Base-by-base conservation (phyloP, 345 rosid species). In the Ceriops zippeliana region DNA sequence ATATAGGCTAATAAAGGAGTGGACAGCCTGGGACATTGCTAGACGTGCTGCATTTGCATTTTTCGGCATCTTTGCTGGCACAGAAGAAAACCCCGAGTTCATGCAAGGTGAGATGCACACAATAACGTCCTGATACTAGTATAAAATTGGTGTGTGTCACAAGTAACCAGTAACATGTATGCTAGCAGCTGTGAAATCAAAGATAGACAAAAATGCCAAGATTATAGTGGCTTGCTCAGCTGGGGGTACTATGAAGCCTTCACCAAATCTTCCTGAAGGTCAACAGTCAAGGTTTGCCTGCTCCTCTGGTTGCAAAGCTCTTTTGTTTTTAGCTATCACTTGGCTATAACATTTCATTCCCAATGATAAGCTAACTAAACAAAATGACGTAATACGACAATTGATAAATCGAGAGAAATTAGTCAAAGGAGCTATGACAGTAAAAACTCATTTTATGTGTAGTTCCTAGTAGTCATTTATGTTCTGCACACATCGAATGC, bases 21-120 rank as follows among this genome's bases (percentile, higher is more conserved):
- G 97, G 99, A 95, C 97, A 7, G 83, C 99, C 34, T 95, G 99
- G 99, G 99, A 95, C 80, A 95, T 95, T 30, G 96, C 96, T 31
- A 87, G 99, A 58, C 91, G 99, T 52, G 96, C 91, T 65, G 99
- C 96, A 35, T 95, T 95, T 72, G 97, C 97, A 17, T 89, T 95
- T 81, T 91, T 91, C 1, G 99, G 99, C 83, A 95, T 95, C 76
- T 91, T 95, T 66, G 78, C 96, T 10, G 97, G 99, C 72, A 95
- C 99, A 0, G 99, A 95, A 83, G 99, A 91, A 79, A 95, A 95
- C 68, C 99, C 99, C 0, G 96, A 91, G 67, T 95, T 95, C 62
- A 6, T 95, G 49, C 83, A 83, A 64, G 76, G 99, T 93, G 86
- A 20, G 71, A 37, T 17, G 8, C 47, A 51, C 30, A 69, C 13